Evolutionary conservation across 2,329 filamentous ascomycete genomes (phyloP).

Genomic region (Escovopsis sp.): DNA sequence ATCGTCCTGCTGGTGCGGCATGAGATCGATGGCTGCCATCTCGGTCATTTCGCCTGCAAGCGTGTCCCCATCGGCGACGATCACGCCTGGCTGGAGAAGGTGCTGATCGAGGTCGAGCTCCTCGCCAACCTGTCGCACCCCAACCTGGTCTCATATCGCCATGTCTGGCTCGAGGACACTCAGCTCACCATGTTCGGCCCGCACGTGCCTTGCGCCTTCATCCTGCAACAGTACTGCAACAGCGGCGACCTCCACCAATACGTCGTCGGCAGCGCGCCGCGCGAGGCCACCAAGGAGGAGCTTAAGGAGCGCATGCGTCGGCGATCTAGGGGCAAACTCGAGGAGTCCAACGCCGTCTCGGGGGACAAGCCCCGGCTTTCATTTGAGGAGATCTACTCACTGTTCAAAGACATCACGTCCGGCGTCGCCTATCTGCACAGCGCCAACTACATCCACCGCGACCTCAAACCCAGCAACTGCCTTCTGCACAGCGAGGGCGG

Average conservation of each 20-base stretch:
- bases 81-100: conserved; percentile 87
- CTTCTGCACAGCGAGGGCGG: conserved; percentile 64
- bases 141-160: conserved; percentile 90
- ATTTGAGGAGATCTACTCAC: conserved; percentile 90
- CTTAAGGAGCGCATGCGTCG: conserved; percentile 78
- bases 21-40: conserved; percentile 71
- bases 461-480: conserved; percentile 93
- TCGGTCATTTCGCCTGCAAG: conserved; percentile 93
- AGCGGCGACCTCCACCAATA: conserved; percentile 80
- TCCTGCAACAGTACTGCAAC: conserved; percentile 96
- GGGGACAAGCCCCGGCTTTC: conserved; percentile 30
- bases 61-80: conserved; percentile 90
- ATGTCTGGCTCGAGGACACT: conserved; percentile 91
- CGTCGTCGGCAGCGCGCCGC: conserved; percentile 53
- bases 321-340: conserved; percentile 57
- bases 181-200: conserved; percentile 77
- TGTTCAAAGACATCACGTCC: conserved; percentile 90
- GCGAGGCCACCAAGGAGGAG: conserved; percentile 60
- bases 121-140: conserved; percentile 84
- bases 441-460: conserved; percentile 88
- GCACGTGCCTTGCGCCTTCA: conserved; percentile 86
- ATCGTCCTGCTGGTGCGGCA: conserved; percentile 91
- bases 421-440: conserved; percentile 80
- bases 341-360: conserved; percentile 39
- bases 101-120: conserved; percentile 83